Evolutionary conservation across 2,329 filamentous ascomycete species (phyloP).

Genomic region (Pseudocercospora eumusae): DNA sequence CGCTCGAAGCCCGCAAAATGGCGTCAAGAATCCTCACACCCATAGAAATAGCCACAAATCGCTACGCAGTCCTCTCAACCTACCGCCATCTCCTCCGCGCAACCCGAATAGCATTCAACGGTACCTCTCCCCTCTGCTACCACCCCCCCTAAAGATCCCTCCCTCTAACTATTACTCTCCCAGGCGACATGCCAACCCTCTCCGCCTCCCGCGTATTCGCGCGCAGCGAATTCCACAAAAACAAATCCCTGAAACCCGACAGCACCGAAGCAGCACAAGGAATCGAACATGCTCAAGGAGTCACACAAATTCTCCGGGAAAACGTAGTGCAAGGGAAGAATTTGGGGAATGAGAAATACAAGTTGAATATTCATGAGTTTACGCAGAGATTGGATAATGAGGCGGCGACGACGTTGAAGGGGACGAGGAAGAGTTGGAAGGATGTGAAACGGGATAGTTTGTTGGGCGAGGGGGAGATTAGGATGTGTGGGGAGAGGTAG

Average conservation of each 20-base stretch:
- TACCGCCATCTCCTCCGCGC: slow-evolving; percentile 83
- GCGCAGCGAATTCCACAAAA: slow-evolving; percentile 69
- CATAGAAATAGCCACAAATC: slow-evolving; percentile 34
- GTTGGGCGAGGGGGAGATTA: slow-evolving; percentile 12
- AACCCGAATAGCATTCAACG: slow-evolving; percentile 78
- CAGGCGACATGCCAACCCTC: slow-evolving; percentile 68
- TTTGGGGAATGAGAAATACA: slow-evolving; percentile 45
- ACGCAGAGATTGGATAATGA: slow-evolving; percentile 95
- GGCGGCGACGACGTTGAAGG: slow-evolving; percentile 68
- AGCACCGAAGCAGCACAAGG: slow-evolving; percentile 61
- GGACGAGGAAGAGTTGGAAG: slow-evolving; percentile 42
- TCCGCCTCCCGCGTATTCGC: slow-evolving; percentile 71
- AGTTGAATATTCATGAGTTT: slow-evolving; percentile 82
- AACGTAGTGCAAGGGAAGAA: slow-evolving; percentile 81
- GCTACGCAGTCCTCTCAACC: slow-evolving; percentile 67
- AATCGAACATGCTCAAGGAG: slow-evolving; percentile 77
- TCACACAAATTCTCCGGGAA: slow-evolving; percentile 74
- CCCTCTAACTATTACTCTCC: background rate
- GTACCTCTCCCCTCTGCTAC: slow-evolving; percentile 47
- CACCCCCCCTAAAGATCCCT: background rate
- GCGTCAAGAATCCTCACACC: slow-evolving; percentile 23
- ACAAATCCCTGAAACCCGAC: slow-evolving; percentile 55
- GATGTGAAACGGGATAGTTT: slow-evolving; percentile 43
- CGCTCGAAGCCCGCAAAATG: slow-evolving; percentile 11
- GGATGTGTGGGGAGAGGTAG: slow-evolving; percentile 2